Conservation (phyloP, 2,329 filamentous ascomycete species). For the Grosmannia serpens region DNA sequence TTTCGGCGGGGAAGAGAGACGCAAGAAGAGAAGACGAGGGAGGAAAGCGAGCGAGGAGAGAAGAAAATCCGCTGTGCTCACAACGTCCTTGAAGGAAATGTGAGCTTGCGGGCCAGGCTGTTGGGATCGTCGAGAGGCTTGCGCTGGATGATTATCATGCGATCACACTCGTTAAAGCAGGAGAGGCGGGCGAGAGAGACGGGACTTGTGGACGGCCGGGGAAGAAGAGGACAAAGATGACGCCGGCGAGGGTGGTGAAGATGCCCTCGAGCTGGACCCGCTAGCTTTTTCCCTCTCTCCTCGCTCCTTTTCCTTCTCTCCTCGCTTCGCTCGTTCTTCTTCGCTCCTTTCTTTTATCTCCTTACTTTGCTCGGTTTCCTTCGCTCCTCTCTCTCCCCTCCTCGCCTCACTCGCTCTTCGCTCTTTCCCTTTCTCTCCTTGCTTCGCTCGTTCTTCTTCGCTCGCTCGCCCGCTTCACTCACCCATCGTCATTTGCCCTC, state of each 20-base stretch:
- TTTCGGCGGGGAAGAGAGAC: neutral
- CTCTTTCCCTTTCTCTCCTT: no score
- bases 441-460: no score
- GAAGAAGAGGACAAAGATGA: slow-evolving; percentile 29
- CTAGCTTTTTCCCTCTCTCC: no score
- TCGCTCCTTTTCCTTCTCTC: no score
- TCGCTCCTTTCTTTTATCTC: no score
- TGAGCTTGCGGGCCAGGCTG: neutral
- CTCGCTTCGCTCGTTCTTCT: no score
- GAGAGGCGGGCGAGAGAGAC: slow-evolving; percentile 25
- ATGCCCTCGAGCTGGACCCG: slow-evolving; percentile 33
- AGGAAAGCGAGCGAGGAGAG: slow-evolving; percentile 17
- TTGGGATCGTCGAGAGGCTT: slow-evolving; percentile 28
- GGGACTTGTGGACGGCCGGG: slow-evolving; percentile 32
- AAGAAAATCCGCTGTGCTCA: slow-evolving; percentile 43
- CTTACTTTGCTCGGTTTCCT: no score
- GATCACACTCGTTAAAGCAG: slow-evolving; percentile 26
- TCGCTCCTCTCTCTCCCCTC: no score
- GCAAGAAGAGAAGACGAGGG: slow-evolving; percentile 5
- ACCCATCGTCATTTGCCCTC: slow-evolving; percentile 56
- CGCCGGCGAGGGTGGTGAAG: slow-evolving; percentile 35
- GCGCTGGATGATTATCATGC: slow-evolving; percentile 30
- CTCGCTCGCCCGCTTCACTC: no score
- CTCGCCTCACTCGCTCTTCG: no score
- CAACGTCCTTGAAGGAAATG: slow-evolving; percentile 12